Evolutionary conservation across 2,329 filamentous ascomycete genomes (phyloP), one percentile per base, ranked within the genome.

Genomic region (Elsinoe necatrix): DNA sequence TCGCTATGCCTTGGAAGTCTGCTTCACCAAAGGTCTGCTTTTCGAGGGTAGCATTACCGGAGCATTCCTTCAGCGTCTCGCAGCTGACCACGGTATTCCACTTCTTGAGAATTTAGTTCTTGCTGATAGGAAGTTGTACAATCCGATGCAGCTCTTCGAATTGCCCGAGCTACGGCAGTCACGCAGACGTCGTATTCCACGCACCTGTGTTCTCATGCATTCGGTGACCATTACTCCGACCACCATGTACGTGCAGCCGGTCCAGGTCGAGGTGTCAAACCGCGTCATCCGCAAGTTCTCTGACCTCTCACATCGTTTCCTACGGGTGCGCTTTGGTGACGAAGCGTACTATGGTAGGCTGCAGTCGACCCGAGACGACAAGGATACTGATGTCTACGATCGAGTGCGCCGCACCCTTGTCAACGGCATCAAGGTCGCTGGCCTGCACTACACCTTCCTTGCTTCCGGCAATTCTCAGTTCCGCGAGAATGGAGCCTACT

Each of bases 401-500:
- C 81, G 89, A 11, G 79, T 96, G 18, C 82, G 82, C 60, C 79
- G 85, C 48, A 80, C 85, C 0, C 74, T 97, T 65, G 77, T 73
- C 43, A 81, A 93, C 56, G 93, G 93, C 0, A 92, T 98, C 61
- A 77, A 77, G 0, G 84, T 98, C 51, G 93, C 89, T 3, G 87
- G 85, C 61, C 84, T 89, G 6, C 81, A 82, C 58, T 98, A 90
- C 69, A 81, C 92, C 63, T 97, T 97, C 61, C 80, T 98, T 23
- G 93, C 92, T 0, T 96, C 91, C 72, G 92, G 93, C 0, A 97
- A 93, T 69, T 96, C 93, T 0, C 93, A 98, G 64, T 87, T 98
- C 59, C 82, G 92, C 54, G 91, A 97, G 66, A 84, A 92, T 63
- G 87, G 91, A 0, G 91, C 89, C 0, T 97, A 93, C 66, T 96